Evolutionary conservation across 2,329 filamentous ascomycete species (phyloP).

Genomic region (Cryphonectria naterciae): DNA sequence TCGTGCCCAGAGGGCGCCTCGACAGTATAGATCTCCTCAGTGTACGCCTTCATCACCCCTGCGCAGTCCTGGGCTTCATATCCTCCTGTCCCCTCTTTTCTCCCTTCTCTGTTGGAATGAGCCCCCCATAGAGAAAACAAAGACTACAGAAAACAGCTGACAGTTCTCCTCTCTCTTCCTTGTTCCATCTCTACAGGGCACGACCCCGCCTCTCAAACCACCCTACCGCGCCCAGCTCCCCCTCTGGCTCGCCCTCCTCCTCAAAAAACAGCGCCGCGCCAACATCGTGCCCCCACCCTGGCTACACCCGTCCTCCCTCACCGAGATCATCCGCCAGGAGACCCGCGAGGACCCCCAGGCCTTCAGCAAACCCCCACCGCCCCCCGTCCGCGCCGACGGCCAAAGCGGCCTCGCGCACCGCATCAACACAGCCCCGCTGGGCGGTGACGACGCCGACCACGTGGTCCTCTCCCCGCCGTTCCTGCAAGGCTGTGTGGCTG

Average conservation of each 20-base stretch:
- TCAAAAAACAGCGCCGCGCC: constrained; percentile 91
- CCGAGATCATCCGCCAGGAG: constrained; percentile 79
- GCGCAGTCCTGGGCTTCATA: not conserved
- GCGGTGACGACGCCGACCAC: constrained; percentile 20
- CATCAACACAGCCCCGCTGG: constrained; percentile 33
- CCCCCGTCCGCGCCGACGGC: constrained; percentile 58
- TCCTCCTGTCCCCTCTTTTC: not conserved
- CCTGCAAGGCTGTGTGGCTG: constrained; percentile 72
- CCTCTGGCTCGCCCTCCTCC: constrained; percentile 91
- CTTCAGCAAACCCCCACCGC: constrained; percentile 77
- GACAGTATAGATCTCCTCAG: constrained; percentile 83
- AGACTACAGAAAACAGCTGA: constrained; percentile 9
- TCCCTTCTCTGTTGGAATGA: too few species aligned
- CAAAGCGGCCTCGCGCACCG: constrained; percentile 45
- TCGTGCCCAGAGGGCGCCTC: constrained; percentile 88
- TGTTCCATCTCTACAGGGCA: constrained; percentile 62
- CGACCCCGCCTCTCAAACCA: constrained; percentile 75
- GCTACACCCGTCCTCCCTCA: constrained; percentile 78
- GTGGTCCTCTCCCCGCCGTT: constrained; percentile 71
- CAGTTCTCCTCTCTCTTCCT: not conserved
- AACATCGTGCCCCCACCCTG: constrained; percentile 92
- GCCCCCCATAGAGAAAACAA: not conserved
- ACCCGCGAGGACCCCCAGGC: constrained; percentile 70
- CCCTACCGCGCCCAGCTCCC: constrained; percentile 80
- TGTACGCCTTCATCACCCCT: constrained; percentile 60